Percentiles rank a stretch among this genome's conserved stretches.
These are phyloP conservation scores for Marchantia paleacea DNA, from an alignment of 225 moss, liverwort and hornwort species.

Conservation along the genomic window DNA sequence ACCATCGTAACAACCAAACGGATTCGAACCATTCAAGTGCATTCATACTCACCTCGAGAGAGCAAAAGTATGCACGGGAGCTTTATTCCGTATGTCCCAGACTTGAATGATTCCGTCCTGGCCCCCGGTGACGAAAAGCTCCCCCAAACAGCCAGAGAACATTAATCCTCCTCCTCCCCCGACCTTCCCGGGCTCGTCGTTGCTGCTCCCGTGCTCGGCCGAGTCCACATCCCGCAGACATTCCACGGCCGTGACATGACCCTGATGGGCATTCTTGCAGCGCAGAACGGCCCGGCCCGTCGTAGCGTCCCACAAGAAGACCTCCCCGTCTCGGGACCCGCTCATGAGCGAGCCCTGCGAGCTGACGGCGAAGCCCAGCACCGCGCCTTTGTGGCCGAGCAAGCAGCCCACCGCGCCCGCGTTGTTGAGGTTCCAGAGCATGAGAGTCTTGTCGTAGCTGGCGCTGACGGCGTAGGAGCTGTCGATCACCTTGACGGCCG, in stretches of 20 bases:
- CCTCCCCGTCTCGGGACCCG: conserved; percentile 83
- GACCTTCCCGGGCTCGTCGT: conserved; percentile 23
- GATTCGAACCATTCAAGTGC: not conserved
- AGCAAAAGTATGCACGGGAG: conserved; percentile 48
- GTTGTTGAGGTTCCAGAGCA: conserved; percentile 75
- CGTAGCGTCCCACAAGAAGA: conserved; percentile 83
- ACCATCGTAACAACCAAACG: too few species aligned
- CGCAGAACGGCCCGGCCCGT: conserved; percentile 59
- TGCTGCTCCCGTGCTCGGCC: too few species aligned
- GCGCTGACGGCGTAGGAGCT: conserved; percentile 72
- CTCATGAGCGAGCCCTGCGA: conserved; percentile 70
- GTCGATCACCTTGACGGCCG: conserved; percentile 61
- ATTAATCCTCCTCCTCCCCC: conserved; percentile 8
- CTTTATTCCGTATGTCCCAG: conserved; percentile 81
- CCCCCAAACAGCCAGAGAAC: conserved; percentile 30
- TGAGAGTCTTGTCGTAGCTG: conserved; percentile 88
- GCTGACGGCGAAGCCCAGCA: conserved; percentile 68
- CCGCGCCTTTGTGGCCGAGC: conserved; percentile 68
- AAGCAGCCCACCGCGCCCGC: conserved; percentile 57
- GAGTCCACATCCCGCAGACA: conserved; percentile 43
- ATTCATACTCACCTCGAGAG: conserved; percentile 45
- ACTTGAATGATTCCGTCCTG: conserved; percentile 85
- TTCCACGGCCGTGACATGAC: conserved; percentile 79
- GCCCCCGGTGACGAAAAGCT: conserved; percentile 75
- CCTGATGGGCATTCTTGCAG: conserved; percentile 70